Evolutionary conservation across 305 asterid species (phyloP).

Genomic region (Solanum hybrid): DNA sequence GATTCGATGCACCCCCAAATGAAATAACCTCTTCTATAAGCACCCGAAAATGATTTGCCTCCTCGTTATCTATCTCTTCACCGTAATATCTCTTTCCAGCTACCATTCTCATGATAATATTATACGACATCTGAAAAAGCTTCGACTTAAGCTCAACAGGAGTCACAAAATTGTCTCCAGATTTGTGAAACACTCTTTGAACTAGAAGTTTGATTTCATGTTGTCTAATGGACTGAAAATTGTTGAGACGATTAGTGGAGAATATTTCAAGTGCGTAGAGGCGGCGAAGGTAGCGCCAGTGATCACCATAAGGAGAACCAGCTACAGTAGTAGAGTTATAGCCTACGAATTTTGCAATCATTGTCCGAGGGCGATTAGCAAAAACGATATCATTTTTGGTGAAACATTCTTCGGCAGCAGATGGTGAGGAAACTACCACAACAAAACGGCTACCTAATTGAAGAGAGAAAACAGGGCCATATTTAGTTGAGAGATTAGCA

Average conservation of each 20-base stretch:
- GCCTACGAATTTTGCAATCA: constrained; percentile 24
- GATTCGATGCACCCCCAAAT: constrained; percentile 25
- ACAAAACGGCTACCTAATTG: constrained; percentile 35
- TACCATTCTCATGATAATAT: constrained; percentile 37
- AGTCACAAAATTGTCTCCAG: constrained; percentile 11
- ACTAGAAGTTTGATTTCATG: constrained; percentile 28
- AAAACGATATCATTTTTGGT: constrained; percentile 33
- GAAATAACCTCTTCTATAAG: constrained; percentile 9
- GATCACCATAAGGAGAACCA: constrained; percentile 36
- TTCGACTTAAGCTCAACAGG: constrained; percentile 22
- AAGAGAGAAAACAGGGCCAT: constrained; percentile 43
- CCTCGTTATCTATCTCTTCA: constrained; percentile 12
- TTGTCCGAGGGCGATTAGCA: constrained; percentile 28
- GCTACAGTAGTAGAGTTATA: constrained; percentile 24
- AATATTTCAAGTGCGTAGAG: constrained; percentile 32
- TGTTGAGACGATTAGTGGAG: constrained; percentile 30
- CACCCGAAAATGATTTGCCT: constrained; percentile 21
- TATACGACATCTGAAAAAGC: constrained; percentile 26
- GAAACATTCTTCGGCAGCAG: constrained; percentile 36
- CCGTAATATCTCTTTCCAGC: constrained; percentile 41
- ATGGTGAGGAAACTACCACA: constrained; percentile 35
- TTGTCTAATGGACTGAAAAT: constrained; percentile 21
- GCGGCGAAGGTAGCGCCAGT: constrained; percentile 51
- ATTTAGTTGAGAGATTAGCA: constrained; percentile 15
- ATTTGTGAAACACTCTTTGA: constrained; percentile 4